Percentiles rank a stretch among this genome's conserved stretches.
phyloP scores from a whole-genome alignment of 176 grass and related monocot species.

The Panicum miliaceum region DNA sequence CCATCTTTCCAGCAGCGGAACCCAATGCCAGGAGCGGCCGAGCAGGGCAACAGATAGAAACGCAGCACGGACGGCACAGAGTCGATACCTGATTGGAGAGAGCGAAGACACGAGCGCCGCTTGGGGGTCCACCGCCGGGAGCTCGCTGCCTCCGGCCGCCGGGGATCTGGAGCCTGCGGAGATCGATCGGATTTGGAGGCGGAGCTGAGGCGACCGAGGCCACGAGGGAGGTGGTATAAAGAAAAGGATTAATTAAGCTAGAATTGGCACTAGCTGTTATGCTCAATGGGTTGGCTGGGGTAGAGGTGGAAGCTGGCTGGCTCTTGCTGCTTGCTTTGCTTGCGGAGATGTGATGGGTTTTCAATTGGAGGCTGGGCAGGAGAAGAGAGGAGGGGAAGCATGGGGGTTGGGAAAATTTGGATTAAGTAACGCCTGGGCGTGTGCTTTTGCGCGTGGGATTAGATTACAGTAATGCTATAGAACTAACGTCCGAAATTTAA shows the following conservation, averaged over 20 bases:
- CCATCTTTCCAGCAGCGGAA: background rate
- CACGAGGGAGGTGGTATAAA: slow-evolving; percentile 33
- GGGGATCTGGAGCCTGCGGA: slow-evolving; percentile 45
- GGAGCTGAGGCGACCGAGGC: slow-evolving; percentile 3
- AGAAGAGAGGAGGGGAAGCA: background rate
- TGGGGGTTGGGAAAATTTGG: background rate
- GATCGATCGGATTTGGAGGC: slow-evolving; percentile 42
- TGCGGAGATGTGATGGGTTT: background rate
- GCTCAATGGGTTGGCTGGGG: background rate
- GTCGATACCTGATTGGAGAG: background rate
- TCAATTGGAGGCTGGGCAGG: background rate
- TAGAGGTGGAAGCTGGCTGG: background rate
- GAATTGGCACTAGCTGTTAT: slow-evolving; percentile 13
- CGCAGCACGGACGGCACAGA: background rate
- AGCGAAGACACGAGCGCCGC: background rate
- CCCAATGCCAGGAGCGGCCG: slow-evolving; percentile 38
- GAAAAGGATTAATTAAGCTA: slow-evolving; percentile 40
- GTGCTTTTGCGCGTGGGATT: slow-evolving; percentile 33
- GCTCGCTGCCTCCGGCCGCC: slow-evolving; percentile 21
- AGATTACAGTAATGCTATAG: too few relatives aligned
- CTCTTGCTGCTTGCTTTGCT: slow-evolving; percentile 19
- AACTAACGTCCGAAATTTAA: too few relatives aligned
- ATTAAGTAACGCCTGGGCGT: background rate
- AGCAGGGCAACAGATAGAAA: background rate
- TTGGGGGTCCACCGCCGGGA: background rate